Evolutionary conservation across 495 filamentous ascomycete species (phyloP).

Genomic region (Aspergillus bertholletiae): DNA sequence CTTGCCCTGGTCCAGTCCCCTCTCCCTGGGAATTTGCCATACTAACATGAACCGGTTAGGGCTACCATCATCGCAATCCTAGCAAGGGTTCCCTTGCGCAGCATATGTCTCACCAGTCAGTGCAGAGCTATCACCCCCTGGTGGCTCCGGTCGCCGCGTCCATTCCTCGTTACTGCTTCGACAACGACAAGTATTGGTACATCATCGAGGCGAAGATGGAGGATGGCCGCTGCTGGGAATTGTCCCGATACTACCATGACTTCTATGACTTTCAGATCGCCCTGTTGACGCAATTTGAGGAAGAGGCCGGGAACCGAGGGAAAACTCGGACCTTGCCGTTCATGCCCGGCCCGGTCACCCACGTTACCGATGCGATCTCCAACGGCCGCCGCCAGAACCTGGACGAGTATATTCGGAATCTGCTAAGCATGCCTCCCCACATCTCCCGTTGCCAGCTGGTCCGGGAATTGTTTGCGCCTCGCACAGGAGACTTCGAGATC

Average conservation of each 20-base stretch:
- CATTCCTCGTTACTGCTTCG: conserved; percentile 92
- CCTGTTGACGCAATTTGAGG: conserved; percentile 87
- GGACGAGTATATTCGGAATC: conserved; percentile 90
- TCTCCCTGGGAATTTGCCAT: background rate
- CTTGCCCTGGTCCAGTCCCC: no score
- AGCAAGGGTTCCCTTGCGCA: conserved; percentile 38
- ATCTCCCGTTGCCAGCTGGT: conserved; percentile 81
- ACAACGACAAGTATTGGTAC: conserved; percentile 98
- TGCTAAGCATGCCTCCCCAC: conserved; percentile 76
- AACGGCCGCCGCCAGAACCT: conserved; percentile 87
- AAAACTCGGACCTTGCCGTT: conserved; percentile 85
- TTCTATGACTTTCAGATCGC: conserved; percentile 99
- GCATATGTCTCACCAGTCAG: conserved; percentile 24
- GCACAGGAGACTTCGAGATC: conserved; percentile 89
- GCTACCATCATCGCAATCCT: conserved; percentile 45
- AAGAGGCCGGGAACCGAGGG: conserved; percentile 79
- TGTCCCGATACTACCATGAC: conserved; percentile 93
- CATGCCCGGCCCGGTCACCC: conserved; percentile 97
- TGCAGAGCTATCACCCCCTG: conserved; percentile 31
- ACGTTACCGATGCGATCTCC: conserved; percentile 95
- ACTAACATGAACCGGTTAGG: conserved; percentile 19
- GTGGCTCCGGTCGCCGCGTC: conserved; percentile 68
- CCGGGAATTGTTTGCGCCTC: conserved; percentile 83
- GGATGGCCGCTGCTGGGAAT: conserved; percentile 86
- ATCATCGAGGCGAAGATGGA: conserved; percentile 90